A percentile compares a stretch with the other conserved stretches of the same genome.
Evolutionary conservation across 164 flowering plant species (phyloP).

Genomic region (Magnolia sinica): DNA sequence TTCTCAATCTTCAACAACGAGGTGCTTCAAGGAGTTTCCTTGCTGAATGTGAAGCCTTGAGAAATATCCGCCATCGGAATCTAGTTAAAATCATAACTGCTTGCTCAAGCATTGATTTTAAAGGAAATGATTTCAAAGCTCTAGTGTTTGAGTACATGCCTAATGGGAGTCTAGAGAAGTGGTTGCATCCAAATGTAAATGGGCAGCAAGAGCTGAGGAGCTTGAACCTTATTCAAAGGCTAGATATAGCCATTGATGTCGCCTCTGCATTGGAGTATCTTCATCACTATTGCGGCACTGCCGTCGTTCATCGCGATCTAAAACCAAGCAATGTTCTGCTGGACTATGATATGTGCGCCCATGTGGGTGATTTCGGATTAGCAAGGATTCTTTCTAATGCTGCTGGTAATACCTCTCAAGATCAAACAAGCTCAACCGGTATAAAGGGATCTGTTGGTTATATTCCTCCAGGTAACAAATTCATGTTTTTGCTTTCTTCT

Average conservation of each 20-base stretch:
- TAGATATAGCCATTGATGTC: conserved; percentile 31
- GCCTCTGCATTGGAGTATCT: conserved; percentile 33
- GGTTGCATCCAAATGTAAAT: conserved; percentile 22
- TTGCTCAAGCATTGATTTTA: conserved; percentile 25
- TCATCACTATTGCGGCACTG: conserved; percentile 21
- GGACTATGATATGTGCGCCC: conserved; percentile 26
- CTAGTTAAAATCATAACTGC: conserved; percentile 28
- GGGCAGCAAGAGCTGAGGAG: not conserved
- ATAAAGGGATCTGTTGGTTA: conserved; percentile 38
- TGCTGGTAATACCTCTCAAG: not conserved
- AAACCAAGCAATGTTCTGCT: conserved; percentile 36
- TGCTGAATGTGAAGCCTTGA: conserved; percentile 30
- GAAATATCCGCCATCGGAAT: conserved; percentile 30
- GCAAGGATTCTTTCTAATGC: conserved; percentile 20
- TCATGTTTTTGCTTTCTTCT: not conserved
- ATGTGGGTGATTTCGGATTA: conserved; percentile 37
- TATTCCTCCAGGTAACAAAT: conserved; percentile 36
- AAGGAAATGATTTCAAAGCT: conserved; percentile 31
- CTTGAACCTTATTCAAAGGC: conserved; percentile 24
- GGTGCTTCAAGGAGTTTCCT: conserved; percentile 30
- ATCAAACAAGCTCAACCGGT: conserved; percentile 17
- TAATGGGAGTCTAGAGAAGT: conserved; percentile 31
- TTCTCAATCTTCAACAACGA: conserved; percentile 22
- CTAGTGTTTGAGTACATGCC: conserved; percentile 34
- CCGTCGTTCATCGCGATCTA: conserved; percentile 31